Evolutionary conservation across 148 eudicot species (phyloP), one percentile per base, ranked within the genome.

Genomic region (Silene uniflora): DNA sequence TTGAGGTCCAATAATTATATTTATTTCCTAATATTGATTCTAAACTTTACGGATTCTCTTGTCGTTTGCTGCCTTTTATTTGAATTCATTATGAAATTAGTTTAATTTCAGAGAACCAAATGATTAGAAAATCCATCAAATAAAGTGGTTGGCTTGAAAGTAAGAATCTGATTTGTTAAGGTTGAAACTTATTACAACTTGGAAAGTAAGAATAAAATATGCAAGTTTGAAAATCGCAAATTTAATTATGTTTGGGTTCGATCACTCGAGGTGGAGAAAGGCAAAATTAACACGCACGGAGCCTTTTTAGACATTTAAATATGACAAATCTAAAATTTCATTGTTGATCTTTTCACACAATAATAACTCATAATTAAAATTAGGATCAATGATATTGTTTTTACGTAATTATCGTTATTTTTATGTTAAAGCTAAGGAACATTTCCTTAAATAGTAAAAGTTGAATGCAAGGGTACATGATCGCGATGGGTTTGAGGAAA

Each of bases 31-130:
- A n/a, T n/a, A n/a, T n/a, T n/a, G n/a, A n/a, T n/a, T n/a, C 3
- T 1, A 1, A 39, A 39, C 44, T 39, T 39, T 49, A 3, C 13
- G 59, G 21, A 52, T 71, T 13, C 55, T 71, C 73, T 71, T 71
- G 73, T 71, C 73, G 73, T 71, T 71, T 49, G 73, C 62, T 71
- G 62, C 73, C 73, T 71, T 71, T 71, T 6, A 52, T 25, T 46
- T 68, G 29, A 66, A 68, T 19, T 46, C 29, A 23, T 7, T 29
- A 62, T 67, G 25, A 46, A 47, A 49, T 49, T 70, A 49, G 5
- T 70, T 12, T 2, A 24, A 21, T 69, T 46, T 71, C 42, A 71
- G 17, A 71, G 73, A 71, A 71, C 62, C 60, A 52, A 71, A 71
- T 71, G 39, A 71, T 71, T 71, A 52, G n/a, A 0, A 46, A 69